Base-by-base conservation (phyloP, 768 basidiomycete species). In the Galerina sulciceps region DNA sequence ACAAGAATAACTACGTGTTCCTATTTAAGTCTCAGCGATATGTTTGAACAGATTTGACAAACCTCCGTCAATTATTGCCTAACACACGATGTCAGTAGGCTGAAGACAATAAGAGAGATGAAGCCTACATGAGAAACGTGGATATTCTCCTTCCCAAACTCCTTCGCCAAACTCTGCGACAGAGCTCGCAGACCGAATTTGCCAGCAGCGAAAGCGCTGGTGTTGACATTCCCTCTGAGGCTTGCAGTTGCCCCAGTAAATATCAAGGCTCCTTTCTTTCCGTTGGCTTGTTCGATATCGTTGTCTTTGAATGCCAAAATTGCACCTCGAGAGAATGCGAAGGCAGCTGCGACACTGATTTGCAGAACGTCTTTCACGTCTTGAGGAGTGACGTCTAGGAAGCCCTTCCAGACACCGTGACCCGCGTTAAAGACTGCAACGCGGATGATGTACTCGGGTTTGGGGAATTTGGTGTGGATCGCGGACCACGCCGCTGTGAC, bases 201-300 rank as follows among this genome's bases (percentile, higher is more conserved):
- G 0, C 82, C 83, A 2, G 87, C 83, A 4, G 89, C 77, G 64
- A 90, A 86, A 1, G 78, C 81, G 50, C 86, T 86, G 0, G 88
- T 89, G 0, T 71, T 73, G 2, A 74, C 73, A 55, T 89, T 90
- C 5, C 90, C 90, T 54, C 90, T 75, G 17, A 82, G 55, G 53
- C 84, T 79, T 6, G 90, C 86, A 6, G 90, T 91, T 1, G 90
- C 90, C 0, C 89, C 88, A 0, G 89, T 91, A 67, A 90, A 89
- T 13, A 90, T 80, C 46, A 91, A 70, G 0, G 85, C 82, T 6
- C 90, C 90, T 23, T 80, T 77, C 66, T 83, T 83, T 10, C 86
- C 85, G n/a, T 69, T 70, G 1, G 75, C 67, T 47, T 80, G 72
- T n/a, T 77, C 76, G 6, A 81, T 68, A 10, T 79, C 76, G 61